These are phyloP conservation scores for Batrachochytrium dendrobatidis DNA, from an alignment of 371 early-diverging fungal species.

Conservation along the genomic window DNA sequence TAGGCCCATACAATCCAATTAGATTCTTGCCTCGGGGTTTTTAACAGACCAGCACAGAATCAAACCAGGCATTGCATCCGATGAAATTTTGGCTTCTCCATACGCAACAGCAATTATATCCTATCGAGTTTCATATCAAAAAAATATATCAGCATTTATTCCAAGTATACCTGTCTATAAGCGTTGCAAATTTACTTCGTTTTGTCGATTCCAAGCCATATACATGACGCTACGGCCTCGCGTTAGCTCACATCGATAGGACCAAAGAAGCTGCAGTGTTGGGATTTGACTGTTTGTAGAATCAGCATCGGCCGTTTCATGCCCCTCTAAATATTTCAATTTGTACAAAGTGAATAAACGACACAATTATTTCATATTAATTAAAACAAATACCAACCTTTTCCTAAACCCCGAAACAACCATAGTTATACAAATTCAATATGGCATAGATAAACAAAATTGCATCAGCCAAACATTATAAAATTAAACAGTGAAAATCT, in stretches of 20 bases:
- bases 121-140: slow-evolving; percentile 7
- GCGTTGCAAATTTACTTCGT: slow-evolving; percentile 25
- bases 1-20: no score
- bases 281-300: slow-evolving; percentile 22
- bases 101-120: slow-evolving; percentile 44
- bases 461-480: no score
- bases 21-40: slow-evolving; percentile 37
- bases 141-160: not conserved
- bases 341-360: no score
- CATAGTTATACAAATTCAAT: no score
- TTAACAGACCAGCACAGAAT: slow-evolving; percentile 46
- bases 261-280: slow-evolving; percentile 39
- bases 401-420: no score
- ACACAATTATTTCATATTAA: no score
- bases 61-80: slow-evolving; percentile 26
- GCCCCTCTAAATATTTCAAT: no score
- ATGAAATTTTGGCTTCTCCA: slow-evolving; percentile 24
- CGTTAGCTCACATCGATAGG: slow-evolving; percentile 44
- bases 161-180: not conserved
- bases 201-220: slow-evolving; percentile 46
- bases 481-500: no score
- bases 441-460: no score
- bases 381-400: no score
- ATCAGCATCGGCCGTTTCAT: not conserved
- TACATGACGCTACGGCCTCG: slow-evolving; percentile 35